These are phyloP conservation scores for Metschnikowia baotianmanensis DNA, from an alignment of 805 yeast genomes.

Conservation along the genomic window DNA sequence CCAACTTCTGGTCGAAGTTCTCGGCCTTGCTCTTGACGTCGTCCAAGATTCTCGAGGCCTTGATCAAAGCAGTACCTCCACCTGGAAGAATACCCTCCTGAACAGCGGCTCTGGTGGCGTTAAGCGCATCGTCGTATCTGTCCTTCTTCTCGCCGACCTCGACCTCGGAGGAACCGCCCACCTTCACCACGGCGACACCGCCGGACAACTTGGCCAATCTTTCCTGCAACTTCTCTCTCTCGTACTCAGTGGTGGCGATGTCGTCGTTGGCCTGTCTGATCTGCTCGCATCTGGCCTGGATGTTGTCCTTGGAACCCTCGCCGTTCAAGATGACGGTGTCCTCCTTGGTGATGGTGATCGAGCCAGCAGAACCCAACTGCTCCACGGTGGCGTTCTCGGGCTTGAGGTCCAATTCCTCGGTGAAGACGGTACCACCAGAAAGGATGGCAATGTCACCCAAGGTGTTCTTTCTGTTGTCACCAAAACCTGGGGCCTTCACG, in stretches of 20 bases:
- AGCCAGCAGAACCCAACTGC: conserved; percentile 86
- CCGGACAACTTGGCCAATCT: conserved; percentile 95
- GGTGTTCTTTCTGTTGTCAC: conserved; percentile 96
- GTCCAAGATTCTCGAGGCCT: conserved; percentile 79
- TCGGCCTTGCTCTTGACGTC: conserved; percentile 58
- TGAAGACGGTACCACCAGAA: conserved; percentile 88
- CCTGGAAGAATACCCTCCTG: conserved; percentile 99
- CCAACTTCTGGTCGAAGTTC: conserved; percentile 95
- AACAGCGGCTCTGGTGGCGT: conserved; percentile 98
- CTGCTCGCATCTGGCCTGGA: conserved; percentile 88
- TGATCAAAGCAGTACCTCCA: conserved; percentile 97
- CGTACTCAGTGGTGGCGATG: conserved; percentile 80
- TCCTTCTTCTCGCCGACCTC: conserved; percentile 99
- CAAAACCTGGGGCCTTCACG: conserved; percentile 98
- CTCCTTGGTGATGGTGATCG: conserved; percentile 90
- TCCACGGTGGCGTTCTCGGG: conserved; percentile 93
- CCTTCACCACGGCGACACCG: conserved; percentile 97
- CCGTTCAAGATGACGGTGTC: conserved; percentile 95
- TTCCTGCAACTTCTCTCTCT: conserved; percentile 94
- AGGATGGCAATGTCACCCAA: conserved; percentile 93
- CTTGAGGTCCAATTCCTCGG: conserved; percentile 93
- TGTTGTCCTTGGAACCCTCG: conserved; percentile 78
- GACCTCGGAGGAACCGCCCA: conserved; percentile 95
- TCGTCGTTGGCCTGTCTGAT: conserved; percentile 80
- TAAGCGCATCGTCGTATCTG: conserved; percentile 96